Percentiles rank a stretch among this genome's conserved stretches.
Evolutionary conservation across 2,329 filamentous ascomycete genomes (phyloP).

Genomic region (Myriosclerotinia scirpicola): DNA sequence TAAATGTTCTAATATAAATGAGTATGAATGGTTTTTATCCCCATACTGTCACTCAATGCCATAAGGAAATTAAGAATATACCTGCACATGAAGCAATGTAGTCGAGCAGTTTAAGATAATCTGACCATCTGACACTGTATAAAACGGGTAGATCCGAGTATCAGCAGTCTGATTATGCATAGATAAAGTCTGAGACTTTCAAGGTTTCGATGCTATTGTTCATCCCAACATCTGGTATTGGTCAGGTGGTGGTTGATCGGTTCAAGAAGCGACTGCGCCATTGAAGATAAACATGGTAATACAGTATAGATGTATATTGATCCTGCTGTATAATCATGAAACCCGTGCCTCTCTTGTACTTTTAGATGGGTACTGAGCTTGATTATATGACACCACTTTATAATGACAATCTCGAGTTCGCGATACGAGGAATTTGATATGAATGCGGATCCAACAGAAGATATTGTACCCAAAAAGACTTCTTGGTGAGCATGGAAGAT

Average conservation of each 20-base stretch:
- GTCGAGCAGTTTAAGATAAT: background rate
- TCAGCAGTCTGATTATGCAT: background rate
- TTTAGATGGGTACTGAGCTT: background rate
- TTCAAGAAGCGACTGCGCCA: background rate
- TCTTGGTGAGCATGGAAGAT: background rate
- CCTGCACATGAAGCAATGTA: background rate
- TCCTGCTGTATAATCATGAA: background rate
- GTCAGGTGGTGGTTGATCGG: background rate
- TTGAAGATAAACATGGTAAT: background rate
- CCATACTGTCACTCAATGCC: rapidly evolving
- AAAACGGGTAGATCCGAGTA: background rate
- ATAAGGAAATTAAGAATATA: background rate
- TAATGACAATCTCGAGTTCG: too few species aligned
- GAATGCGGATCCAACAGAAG: background rate
- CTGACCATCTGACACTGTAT: background rate
- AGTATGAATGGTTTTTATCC: background rate
- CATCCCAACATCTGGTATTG: background rate
- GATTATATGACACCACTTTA: background rate
- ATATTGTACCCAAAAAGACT: background rate
- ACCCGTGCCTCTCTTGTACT: background rate
- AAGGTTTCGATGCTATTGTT: background rate
- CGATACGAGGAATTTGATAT: too few species aligned
- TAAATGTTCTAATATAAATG: too few species aligned
- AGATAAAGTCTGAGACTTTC: background rate
- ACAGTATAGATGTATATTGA: background rate